Evolutionary conservation across 2,329 filamentous ascomycete species (phyloP).

Genomic region (Diaporthe sp.): DNA sequence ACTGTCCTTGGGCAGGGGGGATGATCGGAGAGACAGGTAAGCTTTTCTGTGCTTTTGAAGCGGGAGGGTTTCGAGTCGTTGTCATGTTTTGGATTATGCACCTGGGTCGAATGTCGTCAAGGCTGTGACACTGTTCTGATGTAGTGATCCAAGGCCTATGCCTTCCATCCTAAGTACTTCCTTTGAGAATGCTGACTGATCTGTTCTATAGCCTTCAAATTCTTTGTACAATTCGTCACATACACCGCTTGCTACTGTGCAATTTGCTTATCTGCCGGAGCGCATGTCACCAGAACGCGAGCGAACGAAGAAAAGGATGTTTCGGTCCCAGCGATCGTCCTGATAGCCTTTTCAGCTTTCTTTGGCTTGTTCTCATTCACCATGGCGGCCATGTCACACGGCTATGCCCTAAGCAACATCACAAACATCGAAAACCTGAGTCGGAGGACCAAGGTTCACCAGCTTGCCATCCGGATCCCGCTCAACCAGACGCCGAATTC

Average conservation of each 20-base stretch:
- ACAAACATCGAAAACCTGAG: slow-evolving; percentile 88
- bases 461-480: slow-evolving; percentile 81
- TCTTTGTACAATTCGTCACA: slow-evolving; percentile 88
- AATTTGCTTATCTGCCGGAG: slow-evolving; percentile 74
- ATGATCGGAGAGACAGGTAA: slow-evolving; percentile 85
- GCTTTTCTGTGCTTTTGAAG: slow-evolving; percentile 46
- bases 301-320: slow-evolving; percentile 54
- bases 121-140: background rate
- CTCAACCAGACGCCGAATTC: slow-evolving; percentile 46
- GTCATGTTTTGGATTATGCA: background rate
- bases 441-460: slow-evolving; percentile 72
- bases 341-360: slow-evolving; percentile 75
- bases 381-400: slow-evolving; percentile 81
- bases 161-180: slow-evolving; percentile 14
- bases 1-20: slow-evolving; percentile 97
- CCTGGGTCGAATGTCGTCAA: background rate
- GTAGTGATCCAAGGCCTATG: background rate
- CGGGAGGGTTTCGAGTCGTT: background rate
- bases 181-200: slow-evolving; percentile 34
- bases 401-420: slow-evolving; percentile 79
- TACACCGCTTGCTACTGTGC: slow-evolving; percentile 79
- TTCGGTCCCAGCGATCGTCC: slow-evolving; percentile 76
- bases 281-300: slow-evolving; percentile 73
- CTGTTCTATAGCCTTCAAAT: slow-evolving; percentile 79
- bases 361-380: slow-evolving; percentile 85